A percentile compares a stretch with the other conserved stretches of the same genome.
Evolutionary conservation across 2,329 filamentous ascomycete species (phyloP).

Genomic region (Colletotrichum graminicola): DNA sequence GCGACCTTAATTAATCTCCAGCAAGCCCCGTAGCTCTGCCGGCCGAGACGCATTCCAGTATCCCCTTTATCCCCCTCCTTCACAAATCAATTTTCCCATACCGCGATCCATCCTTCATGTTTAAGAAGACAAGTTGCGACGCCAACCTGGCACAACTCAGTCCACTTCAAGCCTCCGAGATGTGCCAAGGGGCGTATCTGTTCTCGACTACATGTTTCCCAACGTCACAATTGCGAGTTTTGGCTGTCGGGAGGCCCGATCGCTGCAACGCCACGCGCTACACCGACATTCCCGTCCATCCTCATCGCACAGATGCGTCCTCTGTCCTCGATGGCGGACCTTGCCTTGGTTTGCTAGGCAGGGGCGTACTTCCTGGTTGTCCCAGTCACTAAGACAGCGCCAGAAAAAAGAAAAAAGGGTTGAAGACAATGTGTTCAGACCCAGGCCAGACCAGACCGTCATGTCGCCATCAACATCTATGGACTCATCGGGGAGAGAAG

Average conservation of each 20-base stretch:
- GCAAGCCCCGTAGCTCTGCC: slow-evolving; percentile 27
- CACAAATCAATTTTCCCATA: neutral
- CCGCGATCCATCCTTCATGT: slow-evolving; percentile 5
- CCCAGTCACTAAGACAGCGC: slow-evolving; percentile 12
- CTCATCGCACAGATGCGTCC: neutral
- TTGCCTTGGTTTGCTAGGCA: neutral
- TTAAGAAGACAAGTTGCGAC: neutral
- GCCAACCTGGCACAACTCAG: neutral
- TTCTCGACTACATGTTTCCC: neutral
- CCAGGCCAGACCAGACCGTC: neutral
- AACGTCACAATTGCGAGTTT: slow-evolving; percentile 1
- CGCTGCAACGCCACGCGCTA: neutral
- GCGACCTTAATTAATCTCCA: slow-evolving; percentile 36
- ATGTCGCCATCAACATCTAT: neutral
- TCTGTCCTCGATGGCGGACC: slow-evolving; percentile 2
- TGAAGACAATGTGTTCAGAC: slow-evolving; percentile 2
- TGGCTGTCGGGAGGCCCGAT: neutral
- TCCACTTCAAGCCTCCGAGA: neutral
- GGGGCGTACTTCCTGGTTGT: neutral
- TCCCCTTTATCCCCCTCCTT: slow-evolving; percentile 8
- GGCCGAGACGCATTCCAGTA: slow-evolving; percentile 26
- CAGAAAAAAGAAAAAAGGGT: neutral
- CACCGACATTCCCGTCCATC: slow-evolving; percentile 3
- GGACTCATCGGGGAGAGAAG: neutral
- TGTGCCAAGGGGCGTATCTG: slow-evolving; percentile 3